phyloP scores from a whole-genome alignment of 2,329 filamentous ascomycete species.

The Penicillium sp. region DNA sequence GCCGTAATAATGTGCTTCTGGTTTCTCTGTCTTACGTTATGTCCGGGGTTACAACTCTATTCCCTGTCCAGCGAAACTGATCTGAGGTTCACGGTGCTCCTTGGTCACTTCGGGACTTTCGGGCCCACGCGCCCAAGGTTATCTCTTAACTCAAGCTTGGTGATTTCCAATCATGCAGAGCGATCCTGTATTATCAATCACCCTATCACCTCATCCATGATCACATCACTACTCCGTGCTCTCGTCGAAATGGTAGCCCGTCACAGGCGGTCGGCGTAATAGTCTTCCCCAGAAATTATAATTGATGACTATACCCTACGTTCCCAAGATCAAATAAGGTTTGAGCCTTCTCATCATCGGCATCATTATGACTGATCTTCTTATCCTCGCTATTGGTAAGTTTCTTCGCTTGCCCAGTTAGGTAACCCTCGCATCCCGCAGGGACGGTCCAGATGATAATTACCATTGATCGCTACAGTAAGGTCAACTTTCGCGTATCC shows the following conservation, averaged over 20 bases:
- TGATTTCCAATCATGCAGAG: constrained; percentile 5
- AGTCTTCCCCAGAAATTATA: background rate
- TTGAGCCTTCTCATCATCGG: background rate
- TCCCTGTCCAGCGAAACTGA: background rate
- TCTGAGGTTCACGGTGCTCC: background rate
- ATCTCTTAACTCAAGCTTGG: constrained; percentile 1
- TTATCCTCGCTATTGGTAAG: background rate
- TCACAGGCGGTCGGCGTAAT: background rate
- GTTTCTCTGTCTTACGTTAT: background rate
- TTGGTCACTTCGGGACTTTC: background rate
- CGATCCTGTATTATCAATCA: constrained; percentile 2
- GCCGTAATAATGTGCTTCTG: background rate
- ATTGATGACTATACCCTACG: background rate
- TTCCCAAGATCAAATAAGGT: background rate
- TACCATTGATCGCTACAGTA: background rate
- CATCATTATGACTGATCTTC: background rate
- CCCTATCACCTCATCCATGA: constrained; percentile 5
- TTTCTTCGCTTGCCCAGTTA: background rate
- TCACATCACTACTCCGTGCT: background rate
- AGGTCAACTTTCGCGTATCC: background rate
- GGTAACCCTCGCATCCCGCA: background rate
- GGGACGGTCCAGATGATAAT: background rate
- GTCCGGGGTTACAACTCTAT: background rate
- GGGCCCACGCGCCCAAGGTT: background rate
- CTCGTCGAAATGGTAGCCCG: background rate